Evolutionary conservation across 2,329 filamentous ascomycete species (phyloP).

Genomic region (Coniosporium tulheliwenetii): DNA sequence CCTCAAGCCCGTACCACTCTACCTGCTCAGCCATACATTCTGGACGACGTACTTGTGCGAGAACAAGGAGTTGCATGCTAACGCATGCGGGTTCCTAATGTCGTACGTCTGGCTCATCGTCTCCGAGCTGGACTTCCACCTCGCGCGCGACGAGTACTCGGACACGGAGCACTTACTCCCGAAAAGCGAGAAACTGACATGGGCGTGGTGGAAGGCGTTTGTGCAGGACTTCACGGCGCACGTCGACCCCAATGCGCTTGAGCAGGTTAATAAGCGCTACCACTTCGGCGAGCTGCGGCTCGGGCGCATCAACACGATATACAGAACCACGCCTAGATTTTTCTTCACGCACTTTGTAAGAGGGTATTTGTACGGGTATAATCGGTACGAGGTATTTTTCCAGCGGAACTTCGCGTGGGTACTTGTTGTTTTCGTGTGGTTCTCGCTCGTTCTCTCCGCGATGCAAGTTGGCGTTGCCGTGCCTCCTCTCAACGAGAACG

Average conservation of each 20-base stretch:
- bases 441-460: constrained; percentile 3
- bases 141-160: constrained; percentile 1
- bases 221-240: not conserved
- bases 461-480: constrained; percentile 13
- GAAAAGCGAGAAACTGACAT: no score
- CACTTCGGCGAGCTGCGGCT: constrained; percentile 7
- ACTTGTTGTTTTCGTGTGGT: constrained; percentile 1
- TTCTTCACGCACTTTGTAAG: not conserved
- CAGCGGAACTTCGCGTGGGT: constrained; percentile 3
- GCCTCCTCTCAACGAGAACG: constrained; percentile 10
- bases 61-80: not conserved
- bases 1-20: constrained; percentile 5
- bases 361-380: constrained; percentile 2
- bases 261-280: constrained; percentile 3
- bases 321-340: not conserved
- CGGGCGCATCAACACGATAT: constrained; percentile 5
- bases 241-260: constrained; percentile 2
- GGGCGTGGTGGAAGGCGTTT: no score
- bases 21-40: constrained; percentile 2
- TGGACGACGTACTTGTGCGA: not conserved
- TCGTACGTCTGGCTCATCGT: constrained; percentile 5
- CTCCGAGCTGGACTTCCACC: constrained; percentile 4
- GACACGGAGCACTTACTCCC: no score
- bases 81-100: constrained; percentile 4
- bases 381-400: constrained; percentile 4